Evolutionary conservation across 139 green algal genomes (phyloP), one percentile per base, ranked within the genome.

Genomic region (Volvox africanus): DNA sequence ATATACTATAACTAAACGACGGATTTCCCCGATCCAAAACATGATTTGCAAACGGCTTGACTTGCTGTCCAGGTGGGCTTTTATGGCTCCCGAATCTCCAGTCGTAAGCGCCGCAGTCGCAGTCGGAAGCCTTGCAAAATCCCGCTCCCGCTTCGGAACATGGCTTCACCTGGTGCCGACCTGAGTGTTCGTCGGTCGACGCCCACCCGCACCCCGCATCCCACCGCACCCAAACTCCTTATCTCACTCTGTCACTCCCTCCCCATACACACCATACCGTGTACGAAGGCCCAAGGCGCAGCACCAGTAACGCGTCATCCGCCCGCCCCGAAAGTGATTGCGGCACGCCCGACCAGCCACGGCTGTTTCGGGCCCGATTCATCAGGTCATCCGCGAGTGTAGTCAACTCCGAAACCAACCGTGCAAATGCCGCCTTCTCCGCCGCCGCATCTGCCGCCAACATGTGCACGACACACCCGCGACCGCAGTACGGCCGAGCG

Each of bases 381-480:
- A 89, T 73, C 13, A 89, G 20, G 21, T 82, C 69, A 37, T 89
- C 85, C 37, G 69, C 85, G 69, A 89, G 36, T 50, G 17, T 50
- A 44, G 85, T 89, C 85, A 89, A 30, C 26, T 82, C 85, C 26
- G 11, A 20, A 9, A 89, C 69, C 85, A 89, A 68, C 28, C 44
- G 69, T 44, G 80, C 85, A 26, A 82, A 89, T 18, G 36, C 69
- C 1, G 26, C 85, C 69, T 71, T 69, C 85, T 89, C 85, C 69
- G 69, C 69, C 0, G 6, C 85, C n/a, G 69, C 68, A 75, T 89
- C 85, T n/a, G 37, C 37, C 2, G 26, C 69, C 69, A 89, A 37
- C 85, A 89, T 89, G 85, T 89, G 85, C 69, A 89, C 14, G 36
- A 89, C 85, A 30, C 37, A 71, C 28, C 85, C 37, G 36, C 85